Base-by-base conservation (phyloP, 768 basidiomycete species). In the Tremella yokohamensis region DNA sequence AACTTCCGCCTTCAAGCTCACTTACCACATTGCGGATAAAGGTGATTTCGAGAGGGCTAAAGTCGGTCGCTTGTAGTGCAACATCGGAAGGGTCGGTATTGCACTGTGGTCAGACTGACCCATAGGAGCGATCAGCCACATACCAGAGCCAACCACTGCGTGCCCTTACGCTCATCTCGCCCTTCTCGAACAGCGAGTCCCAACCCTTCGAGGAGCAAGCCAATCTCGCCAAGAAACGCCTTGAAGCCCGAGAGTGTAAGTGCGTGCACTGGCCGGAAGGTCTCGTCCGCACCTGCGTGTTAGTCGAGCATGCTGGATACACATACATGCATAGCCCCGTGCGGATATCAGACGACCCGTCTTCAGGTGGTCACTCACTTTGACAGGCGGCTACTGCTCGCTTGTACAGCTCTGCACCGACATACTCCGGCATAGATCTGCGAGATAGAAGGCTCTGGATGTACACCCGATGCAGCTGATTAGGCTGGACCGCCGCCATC, bases 381-480 rank as follows among this genome's bases (percentile, higher is more conserved):
- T 56, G 61, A 45, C 63, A 58, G 8, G 70, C 72, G 6, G 44
- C 34, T 8, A 69, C 52, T 19, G 69, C 65, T 39, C 74, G 22
- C 24, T 65, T 68, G 60, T 76, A 74, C 22, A 76, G 45, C 61
- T 72, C 69, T 34, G 72, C 38, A 8, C 64, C 69, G 16, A 67
- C 49, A 8, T 64, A 54, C 49, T 74, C 65, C 40, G 52, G 29
- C 40, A 71, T 55, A 3, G 57, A 56, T 26, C 74, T 56, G 26
- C 74, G 53, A 0, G 72, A 66, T 8, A 76, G 62, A 12, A 76
- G 49, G 24, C 63, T 60, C 55, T 76, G 74, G 19, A 74, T 56
- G 40, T 62, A 70, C 22, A 69, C 55, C 39, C 68, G 53, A 47
- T 76, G 72, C 9, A 76, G 66, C 55, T 73, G 25, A 22, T 24